Evolutionary conservation across 2,329 filamentous ascomycete genomes (phyloP), one percentile per base, ranked within the genome.

Genomic region (Epicoccum sorghinum): DNA sequence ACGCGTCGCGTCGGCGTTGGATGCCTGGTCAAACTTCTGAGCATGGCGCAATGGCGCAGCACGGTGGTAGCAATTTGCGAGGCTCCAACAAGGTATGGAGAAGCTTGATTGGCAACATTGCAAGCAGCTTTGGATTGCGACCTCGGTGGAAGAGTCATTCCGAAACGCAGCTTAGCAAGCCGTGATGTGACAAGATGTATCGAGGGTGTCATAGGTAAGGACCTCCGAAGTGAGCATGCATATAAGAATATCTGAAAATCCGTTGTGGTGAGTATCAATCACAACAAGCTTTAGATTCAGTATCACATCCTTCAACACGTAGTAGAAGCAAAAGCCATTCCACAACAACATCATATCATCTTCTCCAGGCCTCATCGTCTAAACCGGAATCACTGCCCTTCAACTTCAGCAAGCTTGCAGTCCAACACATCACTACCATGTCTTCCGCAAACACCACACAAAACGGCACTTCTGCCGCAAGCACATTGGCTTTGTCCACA

Each of bases 81-180:
- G 23, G 32, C 8, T 23, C 36, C 7, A 23, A 14, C 18, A 33
- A 33, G 32, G 32, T 3, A 29, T 13, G 32, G 7, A 4, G 4
- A 13, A 9, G 32, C 4, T 13, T 33, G 32, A 33, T 37, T 25
- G 25, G 23, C 35, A 22, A 13, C 23, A 22, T 37, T 25, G 24
- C 10, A 4, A 33, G 14, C 3, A 33, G 5, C 30, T 18, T 32
- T 33, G 24, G 36, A 33, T 18, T n/a, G n/a, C 24, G 27, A 29
- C 45, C 25, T 29, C 14, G 36, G 36, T 29, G 18, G 18, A 47
- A 52, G 43, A 52, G 50, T 52, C 50, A 47, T 52, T 52, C 32
- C 43, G 25, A 33, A 33, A 35, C 23, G 14, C 22, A 22, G 42
- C 42, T 52, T 52, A 52, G 49, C 42, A 46, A 52, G 37, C 42